Conservation (phyloP, 805 yeast species). For the Cyberlindnera mississippiensis region DNA sequence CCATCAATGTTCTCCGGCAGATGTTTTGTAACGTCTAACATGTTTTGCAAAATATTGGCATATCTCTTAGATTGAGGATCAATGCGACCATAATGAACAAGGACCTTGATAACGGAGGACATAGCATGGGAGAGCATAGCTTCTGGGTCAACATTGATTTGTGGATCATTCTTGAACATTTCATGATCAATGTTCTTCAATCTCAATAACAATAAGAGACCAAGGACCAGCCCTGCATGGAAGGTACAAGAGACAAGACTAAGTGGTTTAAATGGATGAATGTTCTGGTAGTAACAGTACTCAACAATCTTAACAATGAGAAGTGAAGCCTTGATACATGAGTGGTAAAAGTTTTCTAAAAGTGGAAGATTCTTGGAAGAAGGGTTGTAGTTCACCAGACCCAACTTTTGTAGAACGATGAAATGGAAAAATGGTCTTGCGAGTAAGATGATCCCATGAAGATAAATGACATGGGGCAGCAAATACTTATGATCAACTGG, state of each 20-base stretch:
- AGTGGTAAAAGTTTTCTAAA: constrained; percentile 30
- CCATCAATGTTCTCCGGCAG: neutral
- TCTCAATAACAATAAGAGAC: constrained; percentile 28
- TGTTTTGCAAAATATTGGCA: constrained; percentile 13
- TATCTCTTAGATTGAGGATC: constrained; percentile 21
- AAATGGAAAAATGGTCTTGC: constrained; percentile 41
- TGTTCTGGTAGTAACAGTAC: constrained; percentile 24
- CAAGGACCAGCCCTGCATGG: constrained; percentile 36
- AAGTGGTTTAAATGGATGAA: constrained; percentile 38
- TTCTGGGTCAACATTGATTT: constrained; percentile 13
- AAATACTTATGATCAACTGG: constrained; percentile 16
- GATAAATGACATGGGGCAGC: constrained; percentile 34
- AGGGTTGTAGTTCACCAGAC: constrained; percentile 16
- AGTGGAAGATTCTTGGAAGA: constrained; percentile 16
- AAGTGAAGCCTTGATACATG: constrained; percentile 35
- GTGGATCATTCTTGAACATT: constrained; percentile 15
- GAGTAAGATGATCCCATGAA: constrained; percentile 36
- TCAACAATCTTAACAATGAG: constrained; percentile 33
- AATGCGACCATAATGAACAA: constrained; percentile 19
- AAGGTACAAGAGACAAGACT: constrained; percentile 32
- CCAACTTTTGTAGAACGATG: constrained; percentile 24
- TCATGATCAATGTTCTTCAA: constrained; percentile 19
- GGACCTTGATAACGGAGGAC: constrained; percentile 21
- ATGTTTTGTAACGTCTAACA: constrained; percentile 19
- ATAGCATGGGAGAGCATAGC: constrained; percentile 20